Evolutionary conservation across 1,284 basidiomycete species (phyloP), one percentile per base, ranked within the genome.

Genomic region (Austropuccinia psidii): DNA sequence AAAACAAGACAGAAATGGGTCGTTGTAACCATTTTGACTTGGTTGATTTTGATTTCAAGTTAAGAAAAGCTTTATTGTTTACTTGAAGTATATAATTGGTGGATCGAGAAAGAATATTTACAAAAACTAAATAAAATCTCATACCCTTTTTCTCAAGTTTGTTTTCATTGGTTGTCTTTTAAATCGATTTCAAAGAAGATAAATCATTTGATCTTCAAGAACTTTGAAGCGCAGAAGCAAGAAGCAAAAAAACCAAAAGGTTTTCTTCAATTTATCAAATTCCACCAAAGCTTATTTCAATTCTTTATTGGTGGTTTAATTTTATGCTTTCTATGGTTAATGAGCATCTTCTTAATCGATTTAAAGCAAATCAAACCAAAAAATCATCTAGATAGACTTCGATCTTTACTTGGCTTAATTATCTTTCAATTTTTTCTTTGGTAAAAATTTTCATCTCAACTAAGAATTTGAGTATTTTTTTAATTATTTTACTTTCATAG

Each of bases 341-440:
- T 89, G 64, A 90, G 89, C 21, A 89, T 89, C 0, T 92, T 90
- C 79, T 90, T 90, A 3, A 91, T 83, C 81, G 83, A 35, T 83
- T 89, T 47, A 81, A 85, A 67, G 81, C 79, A 68, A 89, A 85
- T 84, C 74, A 86, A 88, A 6, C n/a, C n/a, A n/a, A n/a, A n/a
- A n/a, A 83, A 81, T 17, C 90, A 89, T 78, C 88, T 86, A 24
- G 89, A 91, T 79, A 87, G 89, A 73, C 87, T 88, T 8, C 90
- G 91, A 78, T 89, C 87, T n/a, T 86, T 92, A 37, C 83, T 89
- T 52, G 90, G 90, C 39, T 84, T 93, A 35, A 82, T 88, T 77
- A 80, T 91, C 65, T 91, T 91, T 84, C 89, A 91, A 79, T 83
- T 83, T 72, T 82, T 85, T 75, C 89, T 92, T 82, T 91, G 84